Evolutionary conservation across 2,329 filamentous ascomycete species (phyloP).

Genomic region (Claviceps africana): DNA sequence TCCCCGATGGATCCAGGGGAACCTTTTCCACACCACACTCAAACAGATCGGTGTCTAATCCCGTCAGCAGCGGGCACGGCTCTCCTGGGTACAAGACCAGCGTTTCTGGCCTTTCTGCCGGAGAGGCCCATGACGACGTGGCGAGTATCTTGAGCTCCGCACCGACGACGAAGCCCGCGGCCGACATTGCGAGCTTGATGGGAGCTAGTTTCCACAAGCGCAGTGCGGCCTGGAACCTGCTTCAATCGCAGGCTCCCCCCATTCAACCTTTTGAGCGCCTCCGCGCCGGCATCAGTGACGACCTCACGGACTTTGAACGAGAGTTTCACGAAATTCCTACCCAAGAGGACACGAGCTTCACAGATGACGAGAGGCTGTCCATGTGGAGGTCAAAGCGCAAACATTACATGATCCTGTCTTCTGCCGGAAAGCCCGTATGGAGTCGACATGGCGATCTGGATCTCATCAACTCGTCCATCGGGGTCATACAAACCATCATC

Average conservation of each 20-base stretch:
- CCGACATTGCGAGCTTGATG: conserved; percentile 71
- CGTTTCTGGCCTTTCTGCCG: conserved; percentile 18
- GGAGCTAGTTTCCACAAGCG: conserved; percentile 53
- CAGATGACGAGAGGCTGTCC: conserved; percentile 46
- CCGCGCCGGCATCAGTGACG: conserved; percentile 30
- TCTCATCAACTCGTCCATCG: conserved; percentile 85
- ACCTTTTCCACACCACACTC: conserved; percentile 36
- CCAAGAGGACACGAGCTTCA: conserved; percentile 25
- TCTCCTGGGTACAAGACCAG: conserved; percentile 21
- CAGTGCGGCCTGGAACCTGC: conserved; percentile 54
- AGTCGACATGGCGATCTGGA: conserved; percentile 85
- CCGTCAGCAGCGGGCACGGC: conserved; percentile 25
- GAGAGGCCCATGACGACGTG: conserved; percentile 43
- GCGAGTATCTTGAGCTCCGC: conserved; percentile 54
- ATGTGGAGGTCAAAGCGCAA: conserved; percentile 89
- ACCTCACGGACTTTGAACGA: conserved; percentile 51
- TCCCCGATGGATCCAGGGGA: conserved; percentile 54
- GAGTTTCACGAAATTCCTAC: conserved; percentile 70
- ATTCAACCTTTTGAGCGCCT: conserved; percentile 47
- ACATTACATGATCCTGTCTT: conserved; percentile 92
- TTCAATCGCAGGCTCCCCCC: conserved; percentile 47
- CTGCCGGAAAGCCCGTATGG: conserved; percentile 93
- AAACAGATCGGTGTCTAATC: conserved; percentile 22
- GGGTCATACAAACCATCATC: conserved; percentile 92
- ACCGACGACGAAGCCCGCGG: conserved; percentile 46